These are phyloP conservation scores for Pyrenophora graminea DNA, from an alignment of 2,329 filamentous ascomycete species.

Conservation along the genomic window DNA sequence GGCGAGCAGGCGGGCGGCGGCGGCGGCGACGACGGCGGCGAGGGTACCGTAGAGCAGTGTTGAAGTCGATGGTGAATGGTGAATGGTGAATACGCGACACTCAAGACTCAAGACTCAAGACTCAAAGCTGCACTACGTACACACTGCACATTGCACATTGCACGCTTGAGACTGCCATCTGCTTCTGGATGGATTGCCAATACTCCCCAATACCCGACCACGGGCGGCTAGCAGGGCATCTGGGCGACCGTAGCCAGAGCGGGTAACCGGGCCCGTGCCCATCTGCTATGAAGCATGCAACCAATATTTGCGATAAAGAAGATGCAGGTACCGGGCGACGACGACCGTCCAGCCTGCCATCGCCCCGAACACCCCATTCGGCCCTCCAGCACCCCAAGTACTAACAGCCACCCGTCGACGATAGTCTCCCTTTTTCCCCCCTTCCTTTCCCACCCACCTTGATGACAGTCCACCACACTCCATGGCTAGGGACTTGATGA, in stretches of 20 bases:
- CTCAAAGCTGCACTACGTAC: too few species aligned
- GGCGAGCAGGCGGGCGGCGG: neutral
- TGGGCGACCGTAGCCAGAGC: slow-evolving; percentile 16
- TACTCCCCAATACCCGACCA: slow-evolving; percentile 10
- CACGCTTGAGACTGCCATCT: neutral
- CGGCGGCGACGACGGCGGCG: neutral
- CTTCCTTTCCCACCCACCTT: too few species aligned
- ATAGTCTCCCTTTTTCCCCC: too few species aligned
- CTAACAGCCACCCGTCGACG: too few species aligned
- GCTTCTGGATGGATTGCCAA: slow-evolving; percentile 6
- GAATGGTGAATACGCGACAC: too few species aligned
- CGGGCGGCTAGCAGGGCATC: slow-evolving; percentile 19
- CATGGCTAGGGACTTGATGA: too few species aligned
- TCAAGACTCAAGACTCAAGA: too few species aligned
- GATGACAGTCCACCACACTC: too few species aligned
- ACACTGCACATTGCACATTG: too few species aligned
- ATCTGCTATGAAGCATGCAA: slow-evolving; percentile 2
- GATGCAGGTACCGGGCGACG: slow-evolving; percentile 16
- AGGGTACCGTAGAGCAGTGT: neutral
- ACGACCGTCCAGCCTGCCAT: neutral
- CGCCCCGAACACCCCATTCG: neutral
- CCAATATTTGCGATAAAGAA: slow-evolving; percentile 18
- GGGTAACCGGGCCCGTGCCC: slow-evolving; percentile 13
- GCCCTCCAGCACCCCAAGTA: too few species aligned
- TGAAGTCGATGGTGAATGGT: neutral